Percentiles rank a stretch among this genome's conserved stretches.
phyloP scores from a whole-genome alignment of 352 stramenopile genomes.

The Globisporangium alternatum region DNA sequence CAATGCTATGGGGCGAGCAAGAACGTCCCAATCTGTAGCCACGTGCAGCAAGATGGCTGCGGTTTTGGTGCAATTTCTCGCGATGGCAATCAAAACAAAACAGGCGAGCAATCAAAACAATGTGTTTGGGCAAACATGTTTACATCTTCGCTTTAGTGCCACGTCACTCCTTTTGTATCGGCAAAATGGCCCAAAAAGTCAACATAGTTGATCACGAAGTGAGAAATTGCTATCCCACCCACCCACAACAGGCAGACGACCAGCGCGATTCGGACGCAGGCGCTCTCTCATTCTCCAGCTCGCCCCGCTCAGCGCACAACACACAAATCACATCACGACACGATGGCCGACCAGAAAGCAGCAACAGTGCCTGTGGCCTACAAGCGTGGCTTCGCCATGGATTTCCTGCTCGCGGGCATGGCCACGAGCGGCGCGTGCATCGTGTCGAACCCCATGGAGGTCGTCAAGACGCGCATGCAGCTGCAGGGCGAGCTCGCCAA shows the following conservation, averaged over 20 bases:
- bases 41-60: neutral
- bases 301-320: slow-evolving; percentile 1
- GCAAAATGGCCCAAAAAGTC: neutral
- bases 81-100: neutral
- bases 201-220: no score
- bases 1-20: no score
- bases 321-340: neutral
- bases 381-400: slow-evolving; percentile 56
- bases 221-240: no score
- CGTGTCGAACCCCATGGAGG: slow-evolving; percentile 88
- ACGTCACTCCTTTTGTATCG: neutral
- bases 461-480: slow-evolving; percentile 90
- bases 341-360: slow-evolving; percentile 7
- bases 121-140: slow-evolving; percentile 1
- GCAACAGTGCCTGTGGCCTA: neutral
- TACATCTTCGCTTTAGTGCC: neutral
- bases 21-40: no score
- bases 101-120: no score
- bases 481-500: slow-evolving; percentile 78
- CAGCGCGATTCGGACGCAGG: neutral
- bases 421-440: slow-evolving; percentile 69
- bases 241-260: neutral
- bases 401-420: slow-evolving; percentile 66
- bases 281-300: neutral
- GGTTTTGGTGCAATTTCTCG: neutral